phyloP scores from a whole-genome alignment of 768 basidiomycete genomes.

The Epithele typhae region DNA sequence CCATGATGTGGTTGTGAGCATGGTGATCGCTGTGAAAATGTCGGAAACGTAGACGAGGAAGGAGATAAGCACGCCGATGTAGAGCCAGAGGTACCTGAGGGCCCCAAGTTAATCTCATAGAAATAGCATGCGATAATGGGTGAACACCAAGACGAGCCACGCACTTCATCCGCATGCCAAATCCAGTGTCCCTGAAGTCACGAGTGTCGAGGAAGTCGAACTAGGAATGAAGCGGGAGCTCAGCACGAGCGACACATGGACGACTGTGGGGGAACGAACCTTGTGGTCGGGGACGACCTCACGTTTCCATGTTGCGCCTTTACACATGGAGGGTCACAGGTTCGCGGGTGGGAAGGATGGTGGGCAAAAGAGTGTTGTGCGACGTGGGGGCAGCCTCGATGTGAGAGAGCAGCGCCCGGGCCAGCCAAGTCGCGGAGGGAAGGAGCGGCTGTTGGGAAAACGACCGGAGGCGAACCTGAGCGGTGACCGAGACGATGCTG shows the following conservation, averaged over 20 bases:
- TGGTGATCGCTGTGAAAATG: constrained; percentile 95
- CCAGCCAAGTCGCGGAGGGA: constrained; percentile 21
- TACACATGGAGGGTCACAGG: constrained; percentile 46
- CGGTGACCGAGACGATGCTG: constrained; percentile 7
- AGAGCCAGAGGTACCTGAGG: constrained; percentile 85
- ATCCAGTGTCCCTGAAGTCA: constrained; percentile 88
- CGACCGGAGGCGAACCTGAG: constrained; percentile 19
- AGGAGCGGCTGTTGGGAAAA: constrained; percentile 17
- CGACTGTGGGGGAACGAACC: constrained; percentile 39
- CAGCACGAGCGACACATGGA: neutral
- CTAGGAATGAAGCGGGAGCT: constrained; percentile 36
- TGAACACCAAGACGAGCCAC: no score
- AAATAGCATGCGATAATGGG: no score
- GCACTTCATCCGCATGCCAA: constrained; percentile 83
- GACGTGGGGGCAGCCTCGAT: constrained; percentile 20
- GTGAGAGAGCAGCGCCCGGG: constrained; percentile 17
- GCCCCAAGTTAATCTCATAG: no score
- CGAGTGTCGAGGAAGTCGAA: constrained; percentile 95
- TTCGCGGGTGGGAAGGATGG: constrained; percentile 2
- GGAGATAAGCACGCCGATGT: constrained; percentile 90
- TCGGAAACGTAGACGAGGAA: constrained; percentile 96
- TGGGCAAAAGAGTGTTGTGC: constrained; percentile 17
- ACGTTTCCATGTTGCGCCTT: constrained; percentile 90
- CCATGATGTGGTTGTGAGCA: constrained; percentile 90
- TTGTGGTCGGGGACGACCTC: constrained; percentile 98